Percentiles rank a stretch among this genome's conserved stretches.
phyloP scores from a whole-genome alignment of 768 basidiomycete genomes.

The Suillus clintonianus region DNA sequence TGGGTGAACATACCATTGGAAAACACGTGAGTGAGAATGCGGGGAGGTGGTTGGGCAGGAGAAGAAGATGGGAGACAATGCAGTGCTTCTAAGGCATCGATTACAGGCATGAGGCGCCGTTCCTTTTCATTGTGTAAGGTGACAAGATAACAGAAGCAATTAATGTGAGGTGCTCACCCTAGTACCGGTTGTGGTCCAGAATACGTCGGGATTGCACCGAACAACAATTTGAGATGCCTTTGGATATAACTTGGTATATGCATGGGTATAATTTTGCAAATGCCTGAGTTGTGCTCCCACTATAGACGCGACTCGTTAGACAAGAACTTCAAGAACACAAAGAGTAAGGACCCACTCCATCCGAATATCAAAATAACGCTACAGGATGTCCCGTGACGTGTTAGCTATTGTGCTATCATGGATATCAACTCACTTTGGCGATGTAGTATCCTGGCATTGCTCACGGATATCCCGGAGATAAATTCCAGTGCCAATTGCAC shows the following conservation, averaged over 20 bases:
- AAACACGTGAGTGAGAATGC: constrained; percentile 29
- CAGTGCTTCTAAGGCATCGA: constrained; percentile 23
- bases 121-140: constrained; percentile 14
- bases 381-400: neutral
- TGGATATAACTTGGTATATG: constrained; percentile 27
- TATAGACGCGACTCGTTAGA: constrained; percentile 5
- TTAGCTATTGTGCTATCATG: neutral
- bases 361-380: constrained; percentile 33
- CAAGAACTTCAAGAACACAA: neutral
- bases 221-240: constrained; percentile 28
- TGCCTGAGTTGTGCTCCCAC: constrained; percentile 30
- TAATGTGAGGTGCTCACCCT: constrained; percentile 14
- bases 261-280: constrained; percentile 23
- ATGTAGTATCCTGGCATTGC: constrained; percentile 6
- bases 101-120: constrained; percentile 20
- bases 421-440: constrained; percentile 21
- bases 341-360: constrained; percentile 21
- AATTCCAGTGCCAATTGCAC: neutral
- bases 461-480: neutral
- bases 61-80: constrained; percentile 17
- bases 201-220: constrained; percentile 20
- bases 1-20: constrained; percentile 26
- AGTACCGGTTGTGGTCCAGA: constrained; percentile 14
- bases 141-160: neutral
- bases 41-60: constrained; percentile 10